phyloP scores from a whole-genome alignment of 441 rosid genomes.

The Gossypium schwendimanii region DNA sequence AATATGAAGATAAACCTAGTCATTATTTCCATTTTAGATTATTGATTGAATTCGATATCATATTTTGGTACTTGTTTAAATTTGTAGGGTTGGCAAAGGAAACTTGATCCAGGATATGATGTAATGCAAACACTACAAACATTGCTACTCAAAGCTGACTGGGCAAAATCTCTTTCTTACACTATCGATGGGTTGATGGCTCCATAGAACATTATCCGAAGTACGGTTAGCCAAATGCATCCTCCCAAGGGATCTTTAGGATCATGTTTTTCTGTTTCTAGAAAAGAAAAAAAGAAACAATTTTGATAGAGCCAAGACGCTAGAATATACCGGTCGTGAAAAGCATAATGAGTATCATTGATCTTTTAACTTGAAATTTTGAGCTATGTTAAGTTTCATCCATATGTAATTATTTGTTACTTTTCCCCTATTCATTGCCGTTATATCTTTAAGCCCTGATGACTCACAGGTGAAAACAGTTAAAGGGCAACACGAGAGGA shows the following conservation, averaged over 20 bases:
- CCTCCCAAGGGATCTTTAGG: background rate
- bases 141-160: constrained; percentile 76
- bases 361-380: constrained; percentile 4
- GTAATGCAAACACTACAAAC: constrained; percentile 94
- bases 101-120: constrained; percentile 87
- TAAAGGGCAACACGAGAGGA: background rate
- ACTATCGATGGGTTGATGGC: constrained; percentile 98
- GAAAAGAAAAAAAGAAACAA: constrained; percentile 20
- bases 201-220: constrained; percentile 36
- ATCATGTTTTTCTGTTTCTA: constrained; percentile 3
- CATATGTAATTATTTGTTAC: constrained; percentile 5
- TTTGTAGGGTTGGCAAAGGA: constrained; percentile 94
- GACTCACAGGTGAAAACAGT: background rate
- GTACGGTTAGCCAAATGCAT: background rate
- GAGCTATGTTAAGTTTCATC: constrained; percentile 6
- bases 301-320: constrained; percentile 36
- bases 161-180: constrained; percentile 96
- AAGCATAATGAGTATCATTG: constrained; percentile 23
- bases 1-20: background rate
- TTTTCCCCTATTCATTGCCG: constrained; percentile 3
- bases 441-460: background rate
- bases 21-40: background rate
- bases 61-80: background rate
- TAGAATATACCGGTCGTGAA: constrained; percentile 22
- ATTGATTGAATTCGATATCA: constrained; percentile 2